Percentiles rank a stretch among this genome's conserved stretches.
Evolutionary conservation across 2,329 filamentous ascomycete genomes (phyloP).

Genomic region (Aspergillus brunneoviolaceus): DNA sequence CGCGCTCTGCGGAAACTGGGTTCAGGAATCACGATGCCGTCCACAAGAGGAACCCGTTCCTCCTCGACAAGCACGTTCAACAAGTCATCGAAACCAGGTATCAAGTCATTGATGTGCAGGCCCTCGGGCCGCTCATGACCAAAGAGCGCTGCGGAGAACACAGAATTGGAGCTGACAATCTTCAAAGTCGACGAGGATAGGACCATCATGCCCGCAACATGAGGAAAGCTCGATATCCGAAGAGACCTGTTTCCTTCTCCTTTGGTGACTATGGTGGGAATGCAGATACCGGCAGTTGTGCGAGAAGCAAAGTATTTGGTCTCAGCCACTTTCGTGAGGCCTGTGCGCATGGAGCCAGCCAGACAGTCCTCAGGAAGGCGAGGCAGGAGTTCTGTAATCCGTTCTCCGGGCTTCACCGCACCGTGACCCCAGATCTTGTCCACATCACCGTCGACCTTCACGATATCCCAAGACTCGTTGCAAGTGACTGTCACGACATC

Average conservation of each 20-base stretch:
- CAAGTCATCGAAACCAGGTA: slow-evolving; percentile 84
- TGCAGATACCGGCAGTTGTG: slow-evolving; percentile 72
- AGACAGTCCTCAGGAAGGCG: slow-evolving; percentile 72
- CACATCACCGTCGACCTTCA: slow-evolving; percentile 70
- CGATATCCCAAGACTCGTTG: slow-evolving; percentile 74
- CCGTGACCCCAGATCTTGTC: slow-evolving; percentile 82
- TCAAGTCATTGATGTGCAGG: slow-evolving; percentile 72
- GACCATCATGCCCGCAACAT: slow-evolving; percentile 96
- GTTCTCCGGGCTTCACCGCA: slow-evolving; percentile 64
- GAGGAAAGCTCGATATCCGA: slow-evolving; percentile 88
- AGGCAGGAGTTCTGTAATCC: slow-evolving; percentile 76
- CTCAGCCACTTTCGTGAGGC: slow-evolving; percentile 72
- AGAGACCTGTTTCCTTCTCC: slow-evolving; percentile 68
- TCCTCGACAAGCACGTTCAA: slow-evolving; percentile 80
- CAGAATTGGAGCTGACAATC: slow-evolving; percentile 90
- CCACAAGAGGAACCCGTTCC: slow-evolving; percentile 76
- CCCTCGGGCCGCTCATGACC: slow-evolving; percentile 83
- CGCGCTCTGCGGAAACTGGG: slow-evolving; percentile 91
- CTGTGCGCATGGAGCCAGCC: slow-evolving; percentile 67
- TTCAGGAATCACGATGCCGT: slow-evolving; percentile 96
- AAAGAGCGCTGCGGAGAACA: slow-evolving; percentile 90
- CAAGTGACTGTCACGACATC: slow-evolving; percentile 77
- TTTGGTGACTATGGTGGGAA: slow-evolving; percentile 79
- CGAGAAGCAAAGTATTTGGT: slow-evolving; percentile 81
- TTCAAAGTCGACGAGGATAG: slow-evolving; percentile 74